Evolutionary conservation across 2,329 filamentous ascomycete species (phyloP), one percentile per base, ranked within the genome.

Genomic region (Phoma herbarum): DNA sequence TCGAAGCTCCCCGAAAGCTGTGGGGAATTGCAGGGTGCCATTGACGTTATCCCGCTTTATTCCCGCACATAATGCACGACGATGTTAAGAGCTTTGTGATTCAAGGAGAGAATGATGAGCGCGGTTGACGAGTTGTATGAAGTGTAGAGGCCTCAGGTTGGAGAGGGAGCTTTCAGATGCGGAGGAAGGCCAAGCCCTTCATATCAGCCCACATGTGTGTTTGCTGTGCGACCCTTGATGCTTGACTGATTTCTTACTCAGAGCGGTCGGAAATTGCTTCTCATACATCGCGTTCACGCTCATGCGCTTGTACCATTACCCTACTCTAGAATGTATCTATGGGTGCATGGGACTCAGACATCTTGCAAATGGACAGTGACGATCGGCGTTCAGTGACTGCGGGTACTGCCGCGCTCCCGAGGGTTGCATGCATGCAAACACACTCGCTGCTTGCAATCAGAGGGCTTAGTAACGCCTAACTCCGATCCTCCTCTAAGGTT

Each of bases 381-480:
- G 41, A 50, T 50, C 46, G 29, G 23, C 41, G 31, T 18, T 22
- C 11, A 37, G 11, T 47, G 42, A 43, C 54, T 28, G 43, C 48
- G 54, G 54, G 43, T 43, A 26, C 33, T 45, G 47, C 46, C 53
- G 53, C 23, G 11, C 28, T 41, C 20, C 47, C 25, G 20, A 35
- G 23, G 29, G 39, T 46, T 46, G 41, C 45, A 45, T 46, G 46
- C 45, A 45, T 48, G 54, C 33, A 48, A 48, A 50, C 48, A 39
- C 29, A 5, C 18, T 43, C 22, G 14, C 23, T 43, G 22, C 41
- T 26, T 23, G 23, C 41, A 43, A n/a, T 3, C 5, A 14, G 23
- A 43, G 12, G 2, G 23, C 6, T 23, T 26, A 6, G 6, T 26
- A 26, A 43, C 14, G 23, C 12, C 41, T 26, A 26, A n/a, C 2